These are phyloP conservation scores for Ogataea salicorniae DNA, from an alignment of 805 yeast species.

Conservation along the genomic window DNA sequence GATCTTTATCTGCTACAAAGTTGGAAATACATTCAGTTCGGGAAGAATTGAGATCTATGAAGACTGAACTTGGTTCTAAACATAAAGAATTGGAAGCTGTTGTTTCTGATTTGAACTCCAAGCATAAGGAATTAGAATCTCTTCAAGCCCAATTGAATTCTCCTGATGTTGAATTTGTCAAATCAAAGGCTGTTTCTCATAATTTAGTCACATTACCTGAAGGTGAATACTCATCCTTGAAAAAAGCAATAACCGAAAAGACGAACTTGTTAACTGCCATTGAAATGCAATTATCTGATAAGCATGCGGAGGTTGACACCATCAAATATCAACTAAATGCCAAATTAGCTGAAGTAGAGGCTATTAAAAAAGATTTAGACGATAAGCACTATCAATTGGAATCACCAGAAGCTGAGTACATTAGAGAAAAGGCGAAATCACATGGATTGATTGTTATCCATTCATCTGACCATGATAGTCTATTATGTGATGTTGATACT, in stretches of 20 bases:
- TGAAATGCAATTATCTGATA: neutral
- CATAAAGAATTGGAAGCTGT: neutral
- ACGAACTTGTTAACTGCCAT: neutral
- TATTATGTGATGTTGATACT: constrained; percentile 6
- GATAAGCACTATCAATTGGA: neutral
- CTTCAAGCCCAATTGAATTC: constrained; percentile 1
- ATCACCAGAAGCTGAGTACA: constrained; percentile 5
- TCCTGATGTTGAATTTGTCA: constrained; percentile 7
- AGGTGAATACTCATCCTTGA: constrained; percentile 2
- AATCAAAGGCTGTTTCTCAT: constrained; percentile 1
- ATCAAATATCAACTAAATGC: neutral
- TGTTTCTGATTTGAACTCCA: neutral
- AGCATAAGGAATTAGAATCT: constrained; percentile 2
- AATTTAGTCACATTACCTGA: constrained; percentile 6
- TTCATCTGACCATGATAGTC: constrained; percentile 6
- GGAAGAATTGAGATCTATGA: neutral
- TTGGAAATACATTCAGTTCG: neutral
- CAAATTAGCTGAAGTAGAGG: neutral
- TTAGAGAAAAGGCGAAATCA: constrained; percentile 25
- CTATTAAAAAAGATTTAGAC: neutral
- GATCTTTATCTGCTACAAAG: too few relatives aligned
- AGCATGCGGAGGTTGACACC: constrained; percentile 6
- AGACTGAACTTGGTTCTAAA: neutral
- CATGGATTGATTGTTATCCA: constrained; percentile 27
- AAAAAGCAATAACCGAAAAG: neutral